phyloP scores from a whole-genome alignment of 768 basidiomycete genomes.

The Ramaria rubella region DNA sequence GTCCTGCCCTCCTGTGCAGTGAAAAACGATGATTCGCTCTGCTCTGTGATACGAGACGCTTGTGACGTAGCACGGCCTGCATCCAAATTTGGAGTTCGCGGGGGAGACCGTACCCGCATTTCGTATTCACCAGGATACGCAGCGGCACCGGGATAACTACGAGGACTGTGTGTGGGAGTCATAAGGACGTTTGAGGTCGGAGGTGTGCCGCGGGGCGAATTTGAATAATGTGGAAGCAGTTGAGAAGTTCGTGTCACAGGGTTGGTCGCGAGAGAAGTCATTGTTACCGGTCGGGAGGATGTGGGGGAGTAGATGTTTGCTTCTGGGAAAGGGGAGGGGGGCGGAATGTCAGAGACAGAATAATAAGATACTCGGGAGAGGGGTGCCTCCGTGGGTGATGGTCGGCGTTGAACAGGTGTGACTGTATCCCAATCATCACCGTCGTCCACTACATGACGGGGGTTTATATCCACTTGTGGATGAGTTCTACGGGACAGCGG shows the following conservation, averaged over 20 bases:
- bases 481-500: not conserved
- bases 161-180: not conserved
- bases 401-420: conserved; percentile 10
- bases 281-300: not conserved
- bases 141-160: not conserved
- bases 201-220: not conserved
- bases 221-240: not conserved
- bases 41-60: not conserved
- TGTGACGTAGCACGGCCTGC: not conserved
- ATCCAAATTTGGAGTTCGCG: not conserved
- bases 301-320: not conserved
- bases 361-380: conserved; percentile 44
- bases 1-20: not conserved
- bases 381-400: conserved; percentile 12
- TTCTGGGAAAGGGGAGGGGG: conserved; percentile 50
- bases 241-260: not conserved
- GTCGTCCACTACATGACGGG: not conserved
- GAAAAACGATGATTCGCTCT: conserved; percentile 1
- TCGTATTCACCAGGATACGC: not conserved
- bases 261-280: not conserved
- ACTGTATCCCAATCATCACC: conserved; percentile 3
- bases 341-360: conserved; percentile 44
- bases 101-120: not conserved
- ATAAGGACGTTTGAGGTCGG: not conserved
- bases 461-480: conserved; percentile 4